Conservation (phyloP, 2,329 filamentous ascomycete species). For the Fusarium scirpi region DNA sequence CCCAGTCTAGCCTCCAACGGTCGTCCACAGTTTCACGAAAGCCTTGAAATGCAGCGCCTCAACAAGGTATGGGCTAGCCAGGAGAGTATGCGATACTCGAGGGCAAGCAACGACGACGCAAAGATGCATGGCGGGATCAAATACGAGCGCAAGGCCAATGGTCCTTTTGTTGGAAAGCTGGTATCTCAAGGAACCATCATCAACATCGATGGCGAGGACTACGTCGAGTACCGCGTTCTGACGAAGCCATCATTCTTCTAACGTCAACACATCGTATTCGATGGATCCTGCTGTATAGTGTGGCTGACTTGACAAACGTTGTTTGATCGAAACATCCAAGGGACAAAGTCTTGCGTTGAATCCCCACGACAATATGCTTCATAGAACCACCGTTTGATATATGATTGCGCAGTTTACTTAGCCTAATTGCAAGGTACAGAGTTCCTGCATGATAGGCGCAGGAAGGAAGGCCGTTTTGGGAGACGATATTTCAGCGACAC, state of each 20-base stretch:
- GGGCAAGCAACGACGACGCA: constrained; percentile 61
- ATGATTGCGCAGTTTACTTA: neutral
- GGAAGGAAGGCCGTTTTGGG: constrained; percentile 18
- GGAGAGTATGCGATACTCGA: constrained; percentile 59
- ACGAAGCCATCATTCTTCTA: constrained; percentile 73
- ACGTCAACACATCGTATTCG: neutral
- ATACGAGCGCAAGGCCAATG: constrained; percentile 71
- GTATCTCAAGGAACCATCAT: constrained; percentile 71
- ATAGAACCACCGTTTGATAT: neutral
- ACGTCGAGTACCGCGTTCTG: constrained; percentile 74
- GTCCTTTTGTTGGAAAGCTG: constrained; percentile 72
- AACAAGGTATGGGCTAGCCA: constrained; percentile 69
- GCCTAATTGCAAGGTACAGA: neutral
- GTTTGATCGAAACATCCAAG: neutral
- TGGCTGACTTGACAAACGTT: neutral
- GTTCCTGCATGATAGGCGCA: constrained; percentile 11
- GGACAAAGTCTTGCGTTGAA: neutral
- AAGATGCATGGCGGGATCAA: constrained; percentile 71
- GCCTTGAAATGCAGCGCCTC: constrained; percentile 62
- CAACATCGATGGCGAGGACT: constrained; percentile 75
- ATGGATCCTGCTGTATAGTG: neutral
- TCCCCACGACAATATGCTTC: neutral
- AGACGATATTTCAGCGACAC: constrained; percentile 17
- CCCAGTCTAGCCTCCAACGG: constrained; percentile 44
- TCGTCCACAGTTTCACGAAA: constrained; percentile 58